phyloP scores from a whole-genome alignment of 169 alveolate genomes.

The Eimeria acervulina region DNA sequence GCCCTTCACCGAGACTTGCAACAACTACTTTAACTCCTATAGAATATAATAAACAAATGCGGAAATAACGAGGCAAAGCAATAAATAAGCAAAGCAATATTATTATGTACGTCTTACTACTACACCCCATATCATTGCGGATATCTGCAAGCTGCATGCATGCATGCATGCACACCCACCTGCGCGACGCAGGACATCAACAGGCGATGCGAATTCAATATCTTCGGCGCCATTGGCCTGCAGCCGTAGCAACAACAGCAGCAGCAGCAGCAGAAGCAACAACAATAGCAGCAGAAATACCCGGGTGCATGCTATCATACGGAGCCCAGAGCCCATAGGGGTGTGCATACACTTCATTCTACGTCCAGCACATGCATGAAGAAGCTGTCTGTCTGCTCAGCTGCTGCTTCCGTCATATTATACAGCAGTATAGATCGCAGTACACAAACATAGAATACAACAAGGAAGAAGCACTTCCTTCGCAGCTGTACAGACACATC shows the following conservation, averaged over 20 bases:
- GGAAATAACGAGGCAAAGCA: neutral
- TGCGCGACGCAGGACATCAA: constrained; percentile 25
- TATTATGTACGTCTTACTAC: neutral
- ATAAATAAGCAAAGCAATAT: neutral
- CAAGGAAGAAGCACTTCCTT: too few species aligned
- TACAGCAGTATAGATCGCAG: neutral
- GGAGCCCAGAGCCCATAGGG: neutral
- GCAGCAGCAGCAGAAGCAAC: neutral
- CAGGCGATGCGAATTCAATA: neutral
- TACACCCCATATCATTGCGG: neutral
- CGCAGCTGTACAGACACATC: too few species aligned
- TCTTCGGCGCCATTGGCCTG: constrained; percentile 37
- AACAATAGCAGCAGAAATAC: neutral
- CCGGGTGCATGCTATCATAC: neutral
- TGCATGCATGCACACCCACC: too few species aligned
- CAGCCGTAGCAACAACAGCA: neutral
- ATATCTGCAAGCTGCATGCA: too few species aligned
- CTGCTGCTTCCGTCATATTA: neutral
- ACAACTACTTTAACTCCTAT: constrained; percentile 58
- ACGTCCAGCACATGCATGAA: too few species aligned
- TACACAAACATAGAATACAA: neutral
- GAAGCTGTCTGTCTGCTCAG: neutral
- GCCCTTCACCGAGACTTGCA: neutral
- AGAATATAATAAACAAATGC: neutral
- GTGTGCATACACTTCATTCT: neutral